phyloP scores from a whole-genome alignment of 768 basidiomycete genomes.

The Collybia sordida region DNA sequence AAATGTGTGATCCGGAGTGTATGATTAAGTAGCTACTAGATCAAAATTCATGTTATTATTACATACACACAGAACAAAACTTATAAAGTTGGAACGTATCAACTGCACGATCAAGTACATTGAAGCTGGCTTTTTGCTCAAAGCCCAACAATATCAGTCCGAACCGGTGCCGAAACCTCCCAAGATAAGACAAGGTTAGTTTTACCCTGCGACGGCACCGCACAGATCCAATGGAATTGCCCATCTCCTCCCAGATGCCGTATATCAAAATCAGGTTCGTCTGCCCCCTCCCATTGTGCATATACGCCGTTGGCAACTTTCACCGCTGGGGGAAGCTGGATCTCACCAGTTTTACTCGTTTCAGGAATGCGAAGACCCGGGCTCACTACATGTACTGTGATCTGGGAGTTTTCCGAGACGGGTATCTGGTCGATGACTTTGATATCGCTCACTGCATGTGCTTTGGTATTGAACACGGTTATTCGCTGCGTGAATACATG shows the following conservation, averaged over 20 bases:
- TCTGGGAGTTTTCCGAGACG: slow-evolving; percentile 34
- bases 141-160: slow-evolving; percentile 4
- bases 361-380: slow-evolving; percentile 13
- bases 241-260: slow-evolving; percentile 29
- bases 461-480: slow-evolving; percentile 38
- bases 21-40: too few species aligned
- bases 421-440: slow-evolving; percentile 41
- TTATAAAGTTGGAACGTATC: too few species aligned
- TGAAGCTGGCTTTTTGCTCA: too few species aligned
- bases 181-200: slow-evolving; percentile 26
- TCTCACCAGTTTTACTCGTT: not conserved
- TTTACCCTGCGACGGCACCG: slow-evolving; percentile 27
- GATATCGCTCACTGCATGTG: slow-evolving; percentile 22
- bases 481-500: slow-evolving; percentile 36
- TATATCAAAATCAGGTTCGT: slow-evolving; percentile 14
- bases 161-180: slow-evolving; percentile 7
- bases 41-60: too few species aligned
- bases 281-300: slow-evolving; percentile 32
- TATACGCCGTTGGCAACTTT: slow-evolving; percentile 23
- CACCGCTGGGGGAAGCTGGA: slow-evolving; percentile 10
- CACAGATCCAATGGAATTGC: slow-evolving; percentile 31
- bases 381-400: slow-evolving; percentile 41
- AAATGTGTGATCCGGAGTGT: too few species aligned
- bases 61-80: too few species aligned
- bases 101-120: too few species aligned